Conservation (phyloP, 1,139 yeast genomes). For the Ashbya aceris region DNA sequence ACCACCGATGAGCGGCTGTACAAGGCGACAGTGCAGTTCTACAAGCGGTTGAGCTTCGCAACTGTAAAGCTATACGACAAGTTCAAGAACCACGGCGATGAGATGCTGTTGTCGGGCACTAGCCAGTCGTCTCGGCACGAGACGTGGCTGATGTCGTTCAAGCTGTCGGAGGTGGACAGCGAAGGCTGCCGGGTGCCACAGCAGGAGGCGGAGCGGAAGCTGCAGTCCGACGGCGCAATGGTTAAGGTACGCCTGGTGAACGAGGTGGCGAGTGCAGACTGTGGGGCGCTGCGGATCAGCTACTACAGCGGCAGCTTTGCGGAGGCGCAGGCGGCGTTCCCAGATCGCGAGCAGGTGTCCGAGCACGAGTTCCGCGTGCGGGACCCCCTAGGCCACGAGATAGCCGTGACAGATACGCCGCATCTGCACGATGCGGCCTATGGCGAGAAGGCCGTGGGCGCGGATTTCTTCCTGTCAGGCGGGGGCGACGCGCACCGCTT, state of each 20-base stretch:
- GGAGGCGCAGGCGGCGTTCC: constrained; percentile 33
- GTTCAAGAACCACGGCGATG: constrained; percentile 30
- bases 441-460: constrained; percentile 29
- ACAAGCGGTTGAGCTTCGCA: constrained; percentile 49
- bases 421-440: constrained; percentile 23
- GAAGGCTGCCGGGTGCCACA: constrained; percentile 46
- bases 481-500: constrained; percentile 1
- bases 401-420: constrained; percentile 37
- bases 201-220: constrained; percentile 41
- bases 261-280: constrained; percentile 28
- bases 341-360: constrained; percentile 22
- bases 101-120: constrained; percentile 37
- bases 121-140: constrained; percentile 58
- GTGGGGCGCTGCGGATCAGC: constrained; percentile 34
- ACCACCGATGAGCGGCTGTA: constrained; percentile 44
- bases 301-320: constrained; percentile 46
- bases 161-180: constrained; percentile 42
- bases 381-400: constrained; percentile 52
- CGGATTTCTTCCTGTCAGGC: constrained; percentile 26
- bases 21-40: constrained; percentile 42
- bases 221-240: constrained; percentile 46
- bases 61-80: constrained; percentile 45
- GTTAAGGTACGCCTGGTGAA: constrained; percentile 50
- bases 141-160: constrained; percentile 63
- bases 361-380: constrained; percentile 28